phyloP scores from a whole-genome alignment of 2,329 filamentous ascomycete species.

The Colletotrichum camelliae region DNA sequence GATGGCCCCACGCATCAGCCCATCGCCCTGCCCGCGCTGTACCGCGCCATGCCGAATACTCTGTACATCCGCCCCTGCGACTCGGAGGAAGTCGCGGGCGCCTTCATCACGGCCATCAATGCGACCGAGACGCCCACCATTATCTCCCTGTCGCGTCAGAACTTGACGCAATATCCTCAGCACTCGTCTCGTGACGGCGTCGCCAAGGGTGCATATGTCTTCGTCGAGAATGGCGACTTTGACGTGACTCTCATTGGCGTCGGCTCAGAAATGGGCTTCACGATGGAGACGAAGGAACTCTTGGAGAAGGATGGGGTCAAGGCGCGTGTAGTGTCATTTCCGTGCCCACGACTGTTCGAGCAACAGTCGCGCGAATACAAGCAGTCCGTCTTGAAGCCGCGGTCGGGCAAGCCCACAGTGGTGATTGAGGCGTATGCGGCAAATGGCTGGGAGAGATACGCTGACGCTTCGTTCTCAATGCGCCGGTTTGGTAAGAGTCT shows the following conservation, averaged over 20 bases:
- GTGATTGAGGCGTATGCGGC: conserved; percentile 63
- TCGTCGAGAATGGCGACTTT: conserved; percentile 45
- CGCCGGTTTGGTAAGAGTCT: conserved; percentile 60
- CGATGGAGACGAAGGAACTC: conserved; percentile 40
- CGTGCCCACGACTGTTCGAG: conserved; percentile 49
- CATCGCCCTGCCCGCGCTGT: conserved; percentile 60
- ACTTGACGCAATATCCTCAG: conserved; percentile 45
- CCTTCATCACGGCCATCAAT: conserved; percentile 54
- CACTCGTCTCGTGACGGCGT: conserved; percentile 48
- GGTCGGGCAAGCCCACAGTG: conserved; percentile 50
- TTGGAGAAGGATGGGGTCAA: conserved; percentile 40
- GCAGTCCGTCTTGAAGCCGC: conserved; percentile 44
- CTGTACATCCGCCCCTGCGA: conserved; percentile 66
- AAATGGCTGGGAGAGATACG: conserved; percentile 67
- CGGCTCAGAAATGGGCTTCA: conserved; percentile 39
- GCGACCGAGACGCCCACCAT: conserved; percentile 46
- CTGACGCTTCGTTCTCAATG: conserved; percentile 60
- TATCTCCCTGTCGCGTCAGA: conserved; percentile 53
- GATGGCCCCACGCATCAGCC: conserved; percentile 69
- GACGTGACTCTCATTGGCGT: conserved; percentile 50
- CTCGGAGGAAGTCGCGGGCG: conserved; percentile 61
- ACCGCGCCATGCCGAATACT: conserved; percentile 68
- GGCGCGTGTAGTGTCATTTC: conserved; percentile 50
- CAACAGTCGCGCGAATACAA: conserved; percentile 48
- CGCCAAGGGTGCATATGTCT: conserved; percentile 49